Percentiles rank a stretch among this genome's conserved stretches.
Evolutionary conservation across 441 rosid genomes (phyloP).

Genomic region (Adansonia rubrostipa): DNA sequence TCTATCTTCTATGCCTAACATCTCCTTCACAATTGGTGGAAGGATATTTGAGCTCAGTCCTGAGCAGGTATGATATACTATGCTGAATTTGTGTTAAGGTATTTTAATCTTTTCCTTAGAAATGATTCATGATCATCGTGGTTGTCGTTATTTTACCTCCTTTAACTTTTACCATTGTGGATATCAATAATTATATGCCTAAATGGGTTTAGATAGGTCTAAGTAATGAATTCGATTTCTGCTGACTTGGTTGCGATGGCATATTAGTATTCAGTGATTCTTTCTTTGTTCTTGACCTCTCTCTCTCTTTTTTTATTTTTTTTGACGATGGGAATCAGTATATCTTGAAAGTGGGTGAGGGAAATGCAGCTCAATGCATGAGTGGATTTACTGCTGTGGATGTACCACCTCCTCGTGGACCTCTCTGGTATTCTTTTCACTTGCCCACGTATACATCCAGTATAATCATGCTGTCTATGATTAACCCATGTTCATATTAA

Average conservation of each 20-base stretch:
- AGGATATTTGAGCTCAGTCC: slow-evolving; percentile 55
- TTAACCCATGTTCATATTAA: neutral
- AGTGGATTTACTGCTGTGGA: slow-evolving; percentile 85
- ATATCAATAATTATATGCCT: neutral
- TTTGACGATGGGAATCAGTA: slow-evolving; percentile 49
- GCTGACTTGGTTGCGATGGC: neutral
- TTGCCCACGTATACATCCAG: neutral
- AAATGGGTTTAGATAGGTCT: neutral
- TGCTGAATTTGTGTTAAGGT: neutral
- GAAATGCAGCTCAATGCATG: slow-evolving; percentile 71
- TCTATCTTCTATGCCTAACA: slow-evolving; percentile 66
- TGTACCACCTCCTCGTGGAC: slow-evolving; percentile 83
- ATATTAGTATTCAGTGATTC: neutral
- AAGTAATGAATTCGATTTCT: neutral
- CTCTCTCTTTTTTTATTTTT: too few species aligned
- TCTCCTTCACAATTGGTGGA: slow-evolving; percentile 79
- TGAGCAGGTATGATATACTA: slow-evolving; percentile 15
- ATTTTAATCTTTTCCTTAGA: neutral
- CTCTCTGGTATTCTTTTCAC: slow-evolving; percentile 62
- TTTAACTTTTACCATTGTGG: neutral
- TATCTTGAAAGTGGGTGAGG: slow-evolving; percentile 72
- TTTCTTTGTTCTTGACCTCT: slow-evolving; percentile 12
- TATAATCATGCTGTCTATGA: neutral
- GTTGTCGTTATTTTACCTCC: neutral
- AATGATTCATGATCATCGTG: neutral